Evolutionary conservation across 768 basidiomycete species (phyloP), one percentile per base, ranked within the genome.

Genomic region (Piloderma croceum): DNA sequence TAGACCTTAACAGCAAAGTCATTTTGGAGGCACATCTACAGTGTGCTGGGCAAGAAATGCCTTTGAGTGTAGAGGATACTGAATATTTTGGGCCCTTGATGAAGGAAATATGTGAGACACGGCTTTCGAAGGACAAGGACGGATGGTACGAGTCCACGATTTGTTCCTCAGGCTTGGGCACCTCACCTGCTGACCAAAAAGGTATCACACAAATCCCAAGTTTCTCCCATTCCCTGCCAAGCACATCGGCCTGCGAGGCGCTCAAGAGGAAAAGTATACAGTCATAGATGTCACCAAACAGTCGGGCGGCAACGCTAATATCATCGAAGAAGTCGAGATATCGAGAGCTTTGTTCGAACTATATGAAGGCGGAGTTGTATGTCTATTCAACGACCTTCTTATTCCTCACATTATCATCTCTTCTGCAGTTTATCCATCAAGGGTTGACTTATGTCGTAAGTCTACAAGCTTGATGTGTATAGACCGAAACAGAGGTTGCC

Each of bases 31-130:
- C 78, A 5, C 90, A 92, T 54, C 58, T 93, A 10, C 91, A 93
- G 55, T 94, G 90, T 48, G 91, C 90, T 13, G 87, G 77, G 1
- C 69, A 81, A 40, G 91, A 93, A 60, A 84, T 94, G 76, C 90
- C 90, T 0, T 49, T 92, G 18, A 76, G 74, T 13, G 46, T 61
- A 1, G 76, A 76, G 11, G 91, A 92, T 46, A 65, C 68, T 24
- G 50, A 58, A 13, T 93, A 83, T 62, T 94, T 94, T 53, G 90
- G 87, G 6, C 69, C 76, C 4, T 52, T 63, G 34, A 68, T 80
- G 37, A 63, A 63, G 11, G 67, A 73, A 27, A 54, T 92, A 13
- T 90, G 87, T 51, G 67, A 79, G 32, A 60, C 67, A 4, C 68
- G 72, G 23, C 68, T 94, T 3, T 58, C 62, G 10, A 74, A 65